Evolutionary conservation across 108 stramenopile genomes (phyloP).

Genomic region (Bacterosira constricta): DNA sequence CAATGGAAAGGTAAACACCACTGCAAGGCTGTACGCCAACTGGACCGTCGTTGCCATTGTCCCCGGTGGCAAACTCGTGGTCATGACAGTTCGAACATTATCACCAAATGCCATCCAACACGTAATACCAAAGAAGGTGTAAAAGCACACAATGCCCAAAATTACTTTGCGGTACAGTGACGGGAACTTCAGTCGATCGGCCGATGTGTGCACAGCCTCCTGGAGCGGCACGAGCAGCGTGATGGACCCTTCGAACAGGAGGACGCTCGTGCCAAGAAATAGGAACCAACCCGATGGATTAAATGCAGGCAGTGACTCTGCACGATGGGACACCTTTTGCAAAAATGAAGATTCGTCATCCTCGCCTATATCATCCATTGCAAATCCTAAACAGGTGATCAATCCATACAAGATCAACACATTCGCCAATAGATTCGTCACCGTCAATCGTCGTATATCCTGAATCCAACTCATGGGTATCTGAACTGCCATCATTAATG

Average conservation of each 20-base stretch:
- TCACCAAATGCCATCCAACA: slow-evolving; percentile 75
- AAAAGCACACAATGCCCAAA: slow-evolving; percentile 64
- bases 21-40: slow-evolving; percentile 70
- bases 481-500: slow-evolving; percentile 58
- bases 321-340: slow-evolving; percentile 9
- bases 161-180: slow-evolving; percentile 57
- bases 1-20: slow-evolving; percentile 77
- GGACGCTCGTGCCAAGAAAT: slow-evolving; percentile 67
- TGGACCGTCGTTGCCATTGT: slow-evolving; percentile 62
- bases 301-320: slow-evolving; percentile 23
- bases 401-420: slow-evolving; percentile 68
- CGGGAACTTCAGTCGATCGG: slow-evolving; percentile 61
- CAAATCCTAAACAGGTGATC: slow-evolving; percentile 57
- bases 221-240: slow-evolving; percentile 76
- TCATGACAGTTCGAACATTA: slow-evolving; percentile 63
- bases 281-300: slow-evolving; percentile 61
- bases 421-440: slow-evolving; percentile 72
- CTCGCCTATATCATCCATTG: slow-evolving; percentile 23
- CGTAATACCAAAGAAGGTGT: slow-evolving; percentile 57
- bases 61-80: slow-evolving; percentile 59
- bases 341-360: slow-evolving; percentile 9
- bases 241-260: slow-evolving; percentile 70
- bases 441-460: slow-evolving; percentile 66
- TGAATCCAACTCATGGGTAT: slow-evolving; percentile 71
- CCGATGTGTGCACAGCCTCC: slow-evolving; percentile 57